These are phyloP conservation scores for Amylostereum areolatum DNA, from an alignment of 1,284 basidiomycete species.

Conservation along the genomic window DNA sequence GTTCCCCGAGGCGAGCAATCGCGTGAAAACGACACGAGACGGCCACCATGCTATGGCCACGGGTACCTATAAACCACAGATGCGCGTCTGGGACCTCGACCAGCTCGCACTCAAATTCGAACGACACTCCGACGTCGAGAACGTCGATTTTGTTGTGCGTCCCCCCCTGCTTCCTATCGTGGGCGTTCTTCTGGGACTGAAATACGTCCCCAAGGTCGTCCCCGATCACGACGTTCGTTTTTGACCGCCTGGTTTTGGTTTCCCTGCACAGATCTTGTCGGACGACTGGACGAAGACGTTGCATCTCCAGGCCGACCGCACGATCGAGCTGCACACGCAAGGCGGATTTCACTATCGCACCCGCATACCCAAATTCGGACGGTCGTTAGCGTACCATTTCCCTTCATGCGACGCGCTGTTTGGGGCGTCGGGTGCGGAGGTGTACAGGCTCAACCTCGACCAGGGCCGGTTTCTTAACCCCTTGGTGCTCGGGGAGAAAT, in stretches of 20 bases:
- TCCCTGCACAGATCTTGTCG: conserved; percentile 71
- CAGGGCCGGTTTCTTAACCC: conserved; percentile 91
- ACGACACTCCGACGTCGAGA: conserved; percentile 93
- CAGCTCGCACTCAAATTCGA: conserved; percentile 95
- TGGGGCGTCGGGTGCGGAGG: conserved; percentile 67
- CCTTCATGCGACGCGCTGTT: conserved; percentile 56
- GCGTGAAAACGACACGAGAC: conserved; percentile 86
- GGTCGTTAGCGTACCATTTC: conserved; percentile 75
- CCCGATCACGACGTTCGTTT: too few relatives aligned
- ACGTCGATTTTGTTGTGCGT: conserved; percentile 94
- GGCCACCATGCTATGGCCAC: conserved; percentile 92
- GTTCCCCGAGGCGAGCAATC: conserved; percentile 94
- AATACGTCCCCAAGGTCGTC: background rate
- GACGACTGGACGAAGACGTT: conserved; percentile 99
- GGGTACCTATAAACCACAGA: conserved; percentile 97
- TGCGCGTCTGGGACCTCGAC: conserved; percentile 93
- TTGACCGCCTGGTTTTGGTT: too few relatives aligned
- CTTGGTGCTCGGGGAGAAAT: conserved; percentile 50
- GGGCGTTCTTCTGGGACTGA: background rate
- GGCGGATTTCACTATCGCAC: conserved; percentile 89
- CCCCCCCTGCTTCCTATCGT: conserved; percentile 11
- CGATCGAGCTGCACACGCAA: conserved; percentile 92
- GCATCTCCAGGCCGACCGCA: conserved; percentile 95
- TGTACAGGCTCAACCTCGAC: conserved; percentile 93
- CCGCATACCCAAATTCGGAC: conserved; percentile 91